Conservation (phyloP, 495 filamentous ascomycete species). For the Lichenothelia convexa region DNA sequence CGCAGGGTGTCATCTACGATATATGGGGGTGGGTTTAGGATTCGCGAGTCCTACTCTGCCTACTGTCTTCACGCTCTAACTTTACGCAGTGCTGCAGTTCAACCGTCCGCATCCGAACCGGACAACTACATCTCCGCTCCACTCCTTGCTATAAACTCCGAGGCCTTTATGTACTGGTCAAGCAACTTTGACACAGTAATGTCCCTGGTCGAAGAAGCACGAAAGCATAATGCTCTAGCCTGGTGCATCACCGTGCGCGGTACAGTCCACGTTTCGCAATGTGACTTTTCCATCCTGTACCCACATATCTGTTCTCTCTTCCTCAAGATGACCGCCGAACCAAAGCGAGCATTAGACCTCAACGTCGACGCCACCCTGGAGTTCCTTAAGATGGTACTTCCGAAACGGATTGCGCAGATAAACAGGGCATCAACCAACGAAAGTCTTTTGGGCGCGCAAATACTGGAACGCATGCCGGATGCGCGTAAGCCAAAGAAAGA, state of each 20-base stretch:
- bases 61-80: constrained; percentile 4
- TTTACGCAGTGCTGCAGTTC: constrained; percentile 15
- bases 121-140: constrained; percentile 28
- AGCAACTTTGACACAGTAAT: constrained; percentile 34
- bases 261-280: constrained; percentile 37
- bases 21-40: constrained; percentile 38
- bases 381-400: constrained; percentile 12
- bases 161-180: constrained; percentile 45
- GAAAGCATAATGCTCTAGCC: constrained; percentile 24
- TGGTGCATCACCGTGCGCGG: constrained; percentile 44
- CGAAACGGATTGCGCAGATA: constrained; percentile 7
- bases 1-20: constrained; percentile 41
- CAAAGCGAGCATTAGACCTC: constrained; percentile 34
- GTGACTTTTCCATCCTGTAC: constrained; percentile 42
- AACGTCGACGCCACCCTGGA: constrained; percentile 30
- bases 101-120: constrained; percentile 14
- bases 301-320: constrained; percentile 32
- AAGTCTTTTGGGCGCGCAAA: constrained; percentile 8
- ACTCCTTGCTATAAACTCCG: constrained; percentile 37
- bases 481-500: constrained; percentile 7
- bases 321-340: constrained; percentile 39
- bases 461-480: constrained; percentile 8
- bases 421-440: constrained; percentile 11
- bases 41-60: constrained; percentile 3
- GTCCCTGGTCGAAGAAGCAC: constrained; percentile 31